A percentile compares a stretch with the other conserved stretches of the same genome.
phyloP scores from a whole-genome alignment of 352 stramenopile genomes.

The Globisporangium iwayamae region DNA sequence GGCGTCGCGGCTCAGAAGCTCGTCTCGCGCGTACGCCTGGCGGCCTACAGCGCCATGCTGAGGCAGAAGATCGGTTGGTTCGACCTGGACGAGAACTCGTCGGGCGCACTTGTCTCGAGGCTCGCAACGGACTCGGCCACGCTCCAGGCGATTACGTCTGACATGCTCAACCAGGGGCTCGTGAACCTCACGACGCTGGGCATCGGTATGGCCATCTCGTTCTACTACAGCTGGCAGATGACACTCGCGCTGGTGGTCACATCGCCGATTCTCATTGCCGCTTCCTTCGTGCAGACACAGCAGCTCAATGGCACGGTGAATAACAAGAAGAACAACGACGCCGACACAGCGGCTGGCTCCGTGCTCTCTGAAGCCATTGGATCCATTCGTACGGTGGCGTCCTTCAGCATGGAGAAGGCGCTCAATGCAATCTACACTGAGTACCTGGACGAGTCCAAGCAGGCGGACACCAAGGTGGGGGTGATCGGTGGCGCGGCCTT shows the following conservation, averaged over 20 bases:
- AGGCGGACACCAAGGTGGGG: slow-evolving; percentile 27
- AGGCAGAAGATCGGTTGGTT: slow-evolving; percentile 74
- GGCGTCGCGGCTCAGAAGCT: slow-evolving; percentile 40
- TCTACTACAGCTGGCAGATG: not conserved
- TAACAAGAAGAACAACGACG: slow-evolving; percentile 41
- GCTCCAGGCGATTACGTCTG: slow-evolving; percentile 69
- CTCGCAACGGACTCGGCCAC: slow-evolving; percentile 68
- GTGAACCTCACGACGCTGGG: slow-evolving; percentile 39
- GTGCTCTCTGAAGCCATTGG: slow-evolving; percentile 42
- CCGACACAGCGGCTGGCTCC: slow-evolving; percentile 28
- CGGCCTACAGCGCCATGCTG: slow-evolving; percentile 58
- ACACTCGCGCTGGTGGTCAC: not conserved
- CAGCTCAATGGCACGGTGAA: slow-evolving; percentile 29
- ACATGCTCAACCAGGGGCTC: slow-evolving; percentile 52
- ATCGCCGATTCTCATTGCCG: slow-evolving; percentile 24
- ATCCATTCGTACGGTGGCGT: slow-evolving; percentile 44
- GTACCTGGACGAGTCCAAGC: slow-evolving; percentile 23
- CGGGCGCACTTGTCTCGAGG: slow-evolving; percentile 52
- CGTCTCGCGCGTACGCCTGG: slow-evolving; percentile 35
- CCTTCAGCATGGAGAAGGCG: slow-evolving; percentile 29
- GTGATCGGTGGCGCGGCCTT: slow-evolving; percentile 38
- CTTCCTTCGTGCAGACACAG: slow-evolving; percentile 12
- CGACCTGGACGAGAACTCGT: slow-evolving; percentile 49
- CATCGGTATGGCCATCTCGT: not conserved
- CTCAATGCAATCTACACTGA: slow-evolving; percentile 19